Base-by-base conservation (phyloP, 1,284 basidiomycete species). In the Cutaneotrichosporon cavernicola region DNA sequence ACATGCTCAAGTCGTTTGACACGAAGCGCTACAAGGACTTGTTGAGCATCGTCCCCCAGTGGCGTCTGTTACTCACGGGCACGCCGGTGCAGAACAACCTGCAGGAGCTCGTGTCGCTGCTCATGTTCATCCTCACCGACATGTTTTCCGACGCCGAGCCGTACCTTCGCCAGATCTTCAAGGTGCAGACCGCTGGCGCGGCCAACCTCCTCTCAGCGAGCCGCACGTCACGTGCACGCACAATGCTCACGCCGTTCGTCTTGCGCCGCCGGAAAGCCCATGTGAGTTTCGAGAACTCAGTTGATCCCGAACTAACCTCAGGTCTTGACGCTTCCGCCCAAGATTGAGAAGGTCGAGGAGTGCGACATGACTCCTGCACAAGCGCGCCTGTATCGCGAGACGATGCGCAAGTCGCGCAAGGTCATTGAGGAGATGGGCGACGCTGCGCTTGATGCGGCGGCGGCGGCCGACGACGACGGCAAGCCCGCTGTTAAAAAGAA, bases 171-270 rank as follows among this genome's bases (percentile, higher is more conserved):
- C 90, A 93, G 14, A 97, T 99, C 71, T 99, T 99, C 87, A 99
- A 98, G 81, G 91, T 92, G 46, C 93, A 92, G 72, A 89, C 90
- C 6, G 64, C 65, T 30, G 72, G 75, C n/a, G 70, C 74, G 11
- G 87, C 91, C 58, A 90, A 90, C 50, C 78, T 97, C 50, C 87
- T 99, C 16, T 90, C 94, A 7, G 88, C 91, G 75, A 90, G 94
- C 76, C 88, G 95, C 55, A 90, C 97, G 31, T 91, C 92, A 57
- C 84, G 96, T 63, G 97, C 97, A 6, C 97, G 98, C 82, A 93
- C 91, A 78, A 97, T 99, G 94, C 94, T 99, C 89, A 95, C 92
- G 18, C 97, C 97, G 0, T 99, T 99, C 77, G 95, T 99, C 32
- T 85, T 99, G 22, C 90, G 97, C 26, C 86, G 97, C 56, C 87